Evolutionary conservation across 148 eudicot genomes (phyloP), one percentile per base, ranked within the genome.

Genomic region (Agrostemma githago): DNA sequence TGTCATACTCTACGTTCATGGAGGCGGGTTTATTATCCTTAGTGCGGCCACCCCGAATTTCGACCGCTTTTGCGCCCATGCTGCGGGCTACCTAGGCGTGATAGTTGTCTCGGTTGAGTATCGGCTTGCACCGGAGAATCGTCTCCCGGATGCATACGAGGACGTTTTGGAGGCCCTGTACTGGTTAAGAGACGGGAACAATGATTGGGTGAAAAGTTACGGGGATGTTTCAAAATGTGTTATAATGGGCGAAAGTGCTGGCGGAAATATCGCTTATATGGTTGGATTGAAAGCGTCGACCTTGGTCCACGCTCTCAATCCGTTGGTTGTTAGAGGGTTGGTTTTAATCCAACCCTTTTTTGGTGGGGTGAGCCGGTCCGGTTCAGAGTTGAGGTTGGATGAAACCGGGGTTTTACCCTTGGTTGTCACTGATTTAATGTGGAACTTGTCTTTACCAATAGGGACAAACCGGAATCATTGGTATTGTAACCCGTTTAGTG

Each of bases 371-470:
- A 46, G 16, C 12, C 57, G 82, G 59, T 77, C 84, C 3, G 66
- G 72, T 20, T 80, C 87, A 3, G 86, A 82, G 44, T 5, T 71
- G 2, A 68, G 81, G 6, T 65, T 77, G 19, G 79, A 71, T 8
- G 61, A 82, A 1, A 79, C 73, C 16, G 41, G 53, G 41, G 42
- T 57, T n/a, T 40, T 86, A 34, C 83, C 88, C 0, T n/a, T 86
- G 6, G 57, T 63, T 0, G 81, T 74, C 2, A 76, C 21, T 10
- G 88, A 88, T 46, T 56, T 83, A 9, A 68, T 83, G 43, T 86
- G 92, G 92, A 78, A 86, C 7, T 42, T 88, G 57, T 74, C 80
- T 2, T 73, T 88, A 72, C 88, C 89, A 0, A 34, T 42, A 3
- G 85, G 89, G 1, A 78, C 76, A 4, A 81, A 80, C 66, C 71